A percentile compares a stretch with the other conserved stretches of the same genome.
Evolutionary conservation across 306 rosid genomes (phyloP).

Genomic region (Inga laurina): DNA sequence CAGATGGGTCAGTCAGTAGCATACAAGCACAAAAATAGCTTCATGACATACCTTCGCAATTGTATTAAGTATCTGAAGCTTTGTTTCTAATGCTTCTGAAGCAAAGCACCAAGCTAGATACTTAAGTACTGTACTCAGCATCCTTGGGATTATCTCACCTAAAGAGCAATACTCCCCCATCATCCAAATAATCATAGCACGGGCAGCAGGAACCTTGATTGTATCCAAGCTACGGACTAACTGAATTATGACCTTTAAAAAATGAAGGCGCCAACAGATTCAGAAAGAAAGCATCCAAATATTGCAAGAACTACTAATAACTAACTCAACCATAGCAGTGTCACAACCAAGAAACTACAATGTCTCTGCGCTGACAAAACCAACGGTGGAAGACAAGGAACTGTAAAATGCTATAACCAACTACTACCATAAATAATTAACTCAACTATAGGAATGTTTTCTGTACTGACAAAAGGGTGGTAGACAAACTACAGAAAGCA

Average conservation of each 20-base stretch:
- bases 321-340: slow-evolving; percentile 14
- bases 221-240: slow-evolving; percentile 76
- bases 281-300: slow-evolving; percentile 21
- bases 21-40: not conserved
- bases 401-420: not conserved
- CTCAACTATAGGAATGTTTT: not conserved
- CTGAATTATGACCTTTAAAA: slow-evolving; percentile 74
- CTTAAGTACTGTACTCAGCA: slow-evolving; percentile 74
- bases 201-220: slow-evolving; percentile 83
- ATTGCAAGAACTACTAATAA: slow-evolving; percentile 19
- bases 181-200: slow-evolving; percentile 94
- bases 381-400: not conserved
- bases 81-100: slow-evolving; percentile 83
- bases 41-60: slow-evolving; percentile 63
- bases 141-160: slow-evolving; percentile 78
- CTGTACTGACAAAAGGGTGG: not conserved
- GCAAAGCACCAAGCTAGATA: slow-evolving; percentile 84
- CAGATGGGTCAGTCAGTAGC: slow-evolving; percentile 22
- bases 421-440: not conserved
- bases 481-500: not conserved
- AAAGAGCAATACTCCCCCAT: slow-evolving; percentile 87
- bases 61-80: slow-evolving; percentile 90
- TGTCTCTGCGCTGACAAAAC: not conserved
- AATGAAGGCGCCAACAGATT: slow-evolving; percentile 27
- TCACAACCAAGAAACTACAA: not conserved